Evolutionary conservation across 1,284 basidiomycete species (phyloP), one percentile per base, ranked within the genome.

Genomic region (Rhodotorula sp.): DNA sequence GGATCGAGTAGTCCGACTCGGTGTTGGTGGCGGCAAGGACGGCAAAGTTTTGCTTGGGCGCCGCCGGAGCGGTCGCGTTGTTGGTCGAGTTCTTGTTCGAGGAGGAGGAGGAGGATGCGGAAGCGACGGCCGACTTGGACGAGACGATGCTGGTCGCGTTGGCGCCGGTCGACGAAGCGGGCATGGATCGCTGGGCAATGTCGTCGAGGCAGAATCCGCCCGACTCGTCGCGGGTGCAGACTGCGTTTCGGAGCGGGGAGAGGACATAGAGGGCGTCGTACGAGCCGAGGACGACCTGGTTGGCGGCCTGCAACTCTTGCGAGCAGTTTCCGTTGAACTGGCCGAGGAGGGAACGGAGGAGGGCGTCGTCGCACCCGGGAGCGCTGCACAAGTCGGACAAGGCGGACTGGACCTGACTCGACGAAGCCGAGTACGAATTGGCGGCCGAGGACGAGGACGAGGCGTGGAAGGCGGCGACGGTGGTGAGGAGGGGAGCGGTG

Each of bases 211-310:
- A 95, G 45, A 79, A 79, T 58, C 87, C 88, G 72, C 79, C 84
- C 75, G 87, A 86, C 15, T 79, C 78, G 77, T 89, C 86, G 83
- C 89, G 89, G 61, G 88, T 77, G 82, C 93, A 95, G 58, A 91
- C 79, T 49, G 91, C 88, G 22, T 79, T 75, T 75, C 82, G 82
- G 77, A 94, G 79, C 7, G 93, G 91, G 8, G 80, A 76, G 63
- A 93, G 75, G 71, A 85, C 76, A 83, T 91, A 96, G 57, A 95
- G 82, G 57, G 86, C 83, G 79, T 95, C 93, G 82, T 95, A 96
- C 6, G 86, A 81, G 51, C 79, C 76, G 68, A 81, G 79, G 30
- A 79, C 77, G 62, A 74, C 65, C 6, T 65, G 54, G 30, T 83
- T 79, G 51, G 77, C 60, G 72, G 84, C 86, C 84, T 86, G 74